Conservation (phyloP, 1,284 basidiomycete genomes). For the Cronartium quercuum region DNA sequence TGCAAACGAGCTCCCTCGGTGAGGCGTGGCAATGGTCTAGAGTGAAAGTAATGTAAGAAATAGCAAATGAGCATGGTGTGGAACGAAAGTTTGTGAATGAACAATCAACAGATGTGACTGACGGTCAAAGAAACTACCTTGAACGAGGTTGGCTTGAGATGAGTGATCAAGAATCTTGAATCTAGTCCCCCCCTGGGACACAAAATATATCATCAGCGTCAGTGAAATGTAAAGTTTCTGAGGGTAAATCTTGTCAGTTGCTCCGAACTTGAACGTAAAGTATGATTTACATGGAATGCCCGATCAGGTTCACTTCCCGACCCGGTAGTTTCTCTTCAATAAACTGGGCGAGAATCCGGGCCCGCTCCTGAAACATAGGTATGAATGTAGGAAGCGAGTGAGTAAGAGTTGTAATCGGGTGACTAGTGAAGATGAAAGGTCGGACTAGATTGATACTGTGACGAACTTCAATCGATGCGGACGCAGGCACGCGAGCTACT, state of each 20-base stretch:
- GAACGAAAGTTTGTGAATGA: background rate
- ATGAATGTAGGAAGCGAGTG: background rate
- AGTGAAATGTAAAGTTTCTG: background rate
- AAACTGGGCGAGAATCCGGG: constrained; percentile 71
- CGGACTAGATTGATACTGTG: background rate
- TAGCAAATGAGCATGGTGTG: background rate
- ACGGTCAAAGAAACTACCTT: constrained; percentile 69
- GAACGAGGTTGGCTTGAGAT: constrained; percentile 52
- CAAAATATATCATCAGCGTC: background rate
- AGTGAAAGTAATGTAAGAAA: background rate
- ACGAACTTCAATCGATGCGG: constrained; percentile 59
- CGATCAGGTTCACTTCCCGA: constrained; percentile 76
- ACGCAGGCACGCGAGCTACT: constrained; percentile 80
- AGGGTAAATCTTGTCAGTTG: background rate
- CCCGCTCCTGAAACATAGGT: constrained; percentile 58
- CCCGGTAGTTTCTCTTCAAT: constrained; percentile 74
- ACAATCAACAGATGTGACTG: background rate
- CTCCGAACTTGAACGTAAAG: background rate
- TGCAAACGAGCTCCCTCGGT: constrained; percentile 86
- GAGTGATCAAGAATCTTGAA: constrained; percentile 67
- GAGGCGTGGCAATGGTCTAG: constrained; percentile 77
- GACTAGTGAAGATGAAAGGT: background rate
- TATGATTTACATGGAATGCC: constrained; percentile 73
- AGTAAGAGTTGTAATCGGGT: background rate
- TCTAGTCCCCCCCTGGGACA: constrained; percentile 70